Base-by-base conservation (phyloP, 768 basidiomycete genomes). In the Phanerodontia chrysosporium region DNA sequence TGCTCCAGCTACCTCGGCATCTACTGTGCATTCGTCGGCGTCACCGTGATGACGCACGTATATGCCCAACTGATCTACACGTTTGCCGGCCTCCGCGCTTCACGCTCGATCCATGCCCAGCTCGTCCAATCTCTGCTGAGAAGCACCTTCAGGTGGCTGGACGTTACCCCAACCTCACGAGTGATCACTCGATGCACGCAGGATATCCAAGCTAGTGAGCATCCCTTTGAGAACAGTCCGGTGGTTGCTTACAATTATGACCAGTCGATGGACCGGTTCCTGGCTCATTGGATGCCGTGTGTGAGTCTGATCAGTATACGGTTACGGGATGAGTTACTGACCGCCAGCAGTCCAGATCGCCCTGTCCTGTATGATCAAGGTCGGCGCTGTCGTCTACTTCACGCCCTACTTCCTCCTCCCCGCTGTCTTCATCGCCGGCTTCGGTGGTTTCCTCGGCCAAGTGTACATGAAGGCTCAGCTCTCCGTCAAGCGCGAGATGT, bases 111-210 rank as follows among this genome's bases (percentile, higher is more conserved):
- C 27, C 74, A 76, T 55, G 57, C 59, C 22, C 65, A 62, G 8
- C 64, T 76, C 16, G 51, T 75, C 10, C 51, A 57, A n/a, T 65
- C 71, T 1, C 61, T 75, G 12, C 59, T 75, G 0, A 69, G 71
- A 5, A 68, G 73, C 16, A 74, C 75, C 0, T 48, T 71, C 29
- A 65, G 82, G 49, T 83, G 79, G 78, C 70, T 83, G 10, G 82
- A 83, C 57, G 76, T 69, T 7, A 80, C 79, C 1, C 81, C 81
- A 1, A 75, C 75, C 0, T 80, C 80, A 9, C 82, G 88, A 5
- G 81, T 90, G 54, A 82, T 89, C 51, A 73, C 85, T 39, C 78
- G 87, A 55, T 83, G 83, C 68, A 89, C 87, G 1, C 83, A 86
- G 58, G 88, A 89, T 66, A 85, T 89, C 30, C 73, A 72, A 51